These are phyloP conservation scores for Gaultheria prostrata DNA, from an alignment of 148 eudicot species.

Conservation along the genomic window DNA sequence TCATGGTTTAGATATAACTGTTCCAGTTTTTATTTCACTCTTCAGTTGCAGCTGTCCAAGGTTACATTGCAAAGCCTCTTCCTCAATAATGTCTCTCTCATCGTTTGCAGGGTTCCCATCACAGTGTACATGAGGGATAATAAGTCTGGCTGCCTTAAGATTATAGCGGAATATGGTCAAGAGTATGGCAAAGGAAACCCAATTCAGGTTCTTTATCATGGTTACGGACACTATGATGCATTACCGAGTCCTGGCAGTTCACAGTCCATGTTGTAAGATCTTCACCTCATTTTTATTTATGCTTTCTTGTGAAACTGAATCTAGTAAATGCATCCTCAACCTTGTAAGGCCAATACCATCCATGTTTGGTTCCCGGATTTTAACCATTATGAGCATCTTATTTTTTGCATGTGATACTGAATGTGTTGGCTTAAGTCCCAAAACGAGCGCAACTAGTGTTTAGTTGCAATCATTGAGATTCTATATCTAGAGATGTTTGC, in stretches of 20 bases:
- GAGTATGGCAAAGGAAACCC: conserved; percentile 68
- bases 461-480: not conserved
- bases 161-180: conserved; percentile 84
- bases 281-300: not conserved
- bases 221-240: conserved; percentile 84
- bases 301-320: not conserved
- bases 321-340: not conserved
- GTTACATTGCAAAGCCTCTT: not conserved
- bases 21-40: not conserved
- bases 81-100: not conserved
- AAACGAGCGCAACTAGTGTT: not conserved
- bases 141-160: conserved; percentile 41
- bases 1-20: not conserved
- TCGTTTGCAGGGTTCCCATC: conserved; percentile 67
- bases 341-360: not conserved
- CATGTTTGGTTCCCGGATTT: not conserved
- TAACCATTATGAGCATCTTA: not conserved
- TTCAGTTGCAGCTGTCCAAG: not conserved
- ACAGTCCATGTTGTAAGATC: conserved; percentile 23
- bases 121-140: conserved; percentile 72
- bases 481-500: not conserved
- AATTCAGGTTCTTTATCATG: conserved; percentile 66
- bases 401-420: not conserved
- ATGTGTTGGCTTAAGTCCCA: not conserved
- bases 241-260: conserved; percentile 25